Evolutionary conservation across 768 basidiomycete species (phyloP).

Genomic region (Pisolithus marmoratus): DNA sequence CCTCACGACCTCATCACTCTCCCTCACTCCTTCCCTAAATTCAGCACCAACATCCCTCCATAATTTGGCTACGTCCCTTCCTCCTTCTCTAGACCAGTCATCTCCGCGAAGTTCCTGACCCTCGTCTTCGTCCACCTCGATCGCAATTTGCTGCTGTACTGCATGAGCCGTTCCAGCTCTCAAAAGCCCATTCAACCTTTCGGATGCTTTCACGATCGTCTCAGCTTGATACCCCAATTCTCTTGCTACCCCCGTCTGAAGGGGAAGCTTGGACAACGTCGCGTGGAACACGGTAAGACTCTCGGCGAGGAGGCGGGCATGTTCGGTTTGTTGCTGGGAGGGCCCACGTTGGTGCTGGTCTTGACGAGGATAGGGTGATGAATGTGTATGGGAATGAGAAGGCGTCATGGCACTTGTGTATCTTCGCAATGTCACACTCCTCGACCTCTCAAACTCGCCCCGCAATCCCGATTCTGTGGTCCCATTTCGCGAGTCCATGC

Average conservation of each 20-base stretch:
- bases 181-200: slow-evolving; percentile 59
- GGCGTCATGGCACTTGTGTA: slow-evolving; percentile 14
- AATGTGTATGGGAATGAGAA: no score
- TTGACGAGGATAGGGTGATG: no score
- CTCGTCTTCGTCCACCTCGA: slow-evolving; percentile 56
- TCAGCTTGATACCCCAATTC: slow-evolving; percentile 62
- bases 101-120: slow-evolving; percentile 2
- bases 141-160: slow-evolving; percentile 68
- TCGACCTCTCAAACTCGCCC: slow-evolving; percentile 11
- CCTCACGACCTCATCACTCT: slow-evolving; percentile 75
- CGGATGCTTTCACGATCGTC: slow-evolving; percentile 58
- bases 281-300: slow-evolving; percentile 65
- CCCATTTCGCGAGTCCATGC: slow-evolving; percentile 20
- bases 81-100: slow-evolving; percentile 4
- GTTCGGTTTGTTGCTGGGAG: slow-evolving; percentile 39
- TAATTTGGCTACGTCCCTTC: slow-evolving; percentile 43
- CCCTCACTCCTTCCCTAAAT: slow-evolving; percentile 62
- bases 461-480: slow-evolving; percentile 12
- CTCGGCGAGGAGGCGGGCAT: slow-evolving; percentile 66
- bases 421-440: slow-evolving; percentile 6
- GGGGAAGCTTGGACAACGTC: slow-evolving; percentile 52
- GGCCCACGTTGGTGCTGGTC: no score
- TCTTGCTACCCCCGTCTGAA: slow-evolving; percentile 36
- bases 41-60: slow-evolving; percentile 70
- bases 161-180: slow-evolving; percentile 51